These are phyloP conservation scores for Sugiyamaella japonica DNA, from an alignment of 1,139 yeast species.

Conservation along the genomic window DNA sequence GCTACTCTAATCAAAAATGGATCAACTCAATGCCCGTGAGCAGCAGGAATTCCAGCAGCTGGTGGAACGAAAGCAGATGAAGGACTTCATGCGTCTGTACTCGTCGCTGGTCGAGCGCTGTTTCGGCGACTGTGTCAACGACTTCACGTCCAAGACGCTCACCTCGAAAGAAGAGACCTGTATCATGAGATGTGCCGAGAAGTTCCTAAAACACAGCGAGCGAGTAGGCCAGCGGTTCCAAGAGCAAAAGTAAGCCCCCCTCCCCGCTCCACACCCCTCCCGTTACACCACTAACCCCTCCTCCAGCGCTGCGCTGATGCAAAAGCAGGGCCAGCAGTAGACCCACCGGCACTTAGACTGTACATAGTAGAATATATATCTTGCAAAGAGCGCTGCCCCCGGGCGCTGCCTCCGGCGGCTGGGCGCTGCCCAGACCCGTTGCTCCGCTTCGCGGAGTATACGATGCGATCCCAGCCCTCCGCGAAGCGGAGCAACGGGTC, in stretches of 20 bases:
- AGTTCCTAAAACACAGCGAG: slow-evolving; percentile 96
- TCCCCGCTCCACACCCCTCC: too few relatives aligned
- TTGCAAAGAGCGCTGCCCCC: neutral
- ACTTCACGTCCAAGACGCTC: slow-evolving; percentile 88
- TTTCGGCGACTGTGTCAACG: slow-evolving; percentile 96
- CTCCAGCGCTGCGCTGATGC: slow-evolving; percentile 34
- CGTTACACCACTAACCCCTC: neutral
- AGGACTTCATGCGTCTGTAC: slow-evolving; percentile 95
- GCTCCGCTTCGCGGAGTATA: slow-evolving; percentile 1
- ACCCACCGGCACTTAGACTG: neutral
- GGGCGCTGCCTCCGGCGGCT: neutral
- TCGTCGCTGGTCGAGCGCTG: slow-evolving; percentile 95
- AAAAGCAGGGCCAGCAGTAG: slow-evolving; percentile 29
- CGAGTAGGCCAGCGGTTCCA: slow-evolving; percentile 99
- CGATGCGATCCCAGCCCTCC: too few relatives aligned
- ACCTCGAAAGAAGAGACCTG: slow-evolving; percentile 83
- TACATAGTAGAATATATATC: slow-evolving; percentile 7
- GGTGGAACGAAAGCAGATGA: slow-evolving; percentile 97
- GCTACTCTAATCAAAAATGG: slow-evolving; percentile 37
- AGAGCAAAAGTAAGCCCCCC: slow-evolving; percentile 64
- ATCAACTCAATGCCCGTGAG: slow-evolving; percentile 69
- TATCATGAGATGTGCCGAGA: slow-evolving; percentile 90
- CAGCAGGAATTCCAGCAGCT: slow-evolving; percentile 95
- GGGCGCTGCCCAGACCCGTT: slow-evolving; percentile 4
- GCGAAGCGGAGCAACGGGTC: too few relatives aligned